A percentile compares a stretch with the other conserved stretches of the same genome.
Conservation (phyloP, 495 filamentous ascomycete genomes). For the Podospora australis region DNA sequence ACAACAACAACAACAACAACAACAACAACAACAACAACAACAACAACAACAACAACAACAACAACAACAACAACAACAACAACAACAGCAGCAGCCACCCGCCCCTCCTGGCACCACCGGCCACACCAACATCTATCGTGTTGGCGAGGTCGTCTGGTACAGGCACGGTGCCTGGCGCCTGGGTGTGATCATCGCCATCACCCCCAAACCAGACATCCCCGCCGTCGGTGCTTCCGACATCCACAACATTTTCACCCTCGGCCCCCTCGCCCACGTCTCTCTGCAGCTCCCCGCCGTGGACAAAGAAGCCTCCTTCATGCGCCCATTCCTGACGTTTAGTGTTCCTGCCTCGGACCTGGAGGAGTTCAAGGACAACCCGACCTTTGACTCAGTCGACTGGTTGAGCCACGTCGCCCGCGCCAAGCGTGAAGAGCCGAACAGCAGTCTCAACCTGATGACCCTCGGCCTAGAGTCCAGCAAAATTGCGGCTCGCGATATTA, state of each 20-base stretch:
- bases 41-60: constrained; percentile 6
- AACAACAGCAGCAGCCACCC: constrained; percentile 6
- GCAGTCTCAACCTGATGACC: constrained; percentile 16
- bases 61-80: constrained; percentile 3
- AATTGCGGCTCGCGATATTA: constrained; percentile 33
- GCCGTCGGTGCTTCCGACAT: constrained; percentile 10
- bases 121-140: constrained; percentile 30
- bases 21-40: constrained; percentile 3
- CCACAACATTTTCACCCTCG: constrained; percentile 18
- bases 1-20: too few relatives aligned
- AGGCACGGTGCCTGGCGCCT: constrained; percentile 32
- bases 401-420: constrained; percentile 11
- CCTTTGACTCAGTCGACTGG: constrained; percentile 28
- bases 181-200: constrained; percentile 28
- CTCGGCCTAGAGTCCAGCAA: constrained; percentile 41
- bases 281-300: constrained; percentile 16
- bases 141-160: constrained; percentile 41
- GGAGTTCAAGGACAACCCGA: constrained; percentile 15
- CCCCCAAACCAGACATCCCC: constrained; percentile 2
- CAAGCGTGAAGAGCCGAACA: constrained; percentile 9
- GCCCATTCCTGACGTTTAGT: constrained; percentile 42
- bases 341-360: constrained; percentile 25
- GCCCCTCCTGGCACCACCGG: constrained; percentile 18
- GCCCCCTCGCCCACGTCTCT: constrained; percentile 22
- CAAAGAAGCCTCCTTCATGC: constrained; percentile 32